phyloP scores from a whole-genome alignment of 208 protist genomes.

The Sergeia podlipaevii region DNA sequence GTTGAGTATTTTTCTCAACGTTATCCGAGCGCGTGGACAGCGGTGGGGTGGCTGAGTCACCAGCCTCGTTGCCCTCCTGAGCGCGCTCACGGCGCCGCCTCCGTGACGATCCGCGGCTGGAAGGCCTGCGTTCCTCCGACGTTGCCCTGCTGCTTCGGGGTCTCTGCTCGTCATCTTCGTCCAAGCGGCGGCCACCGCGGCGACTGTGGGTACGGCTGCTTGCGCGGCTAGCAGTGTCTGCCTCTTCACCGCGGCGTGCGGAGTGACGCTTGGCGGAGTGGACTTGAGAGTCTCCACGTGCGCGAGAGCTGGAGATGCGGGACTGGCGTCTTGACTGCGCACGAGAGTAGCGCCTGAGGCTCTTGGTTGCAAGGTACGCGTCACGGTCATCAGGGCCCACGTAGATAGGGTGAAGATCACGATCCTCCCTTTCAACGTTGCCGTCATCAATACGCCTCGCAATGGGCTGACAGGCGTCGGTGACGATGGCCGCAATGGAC shows the following conservation, averaged over 20 bases:
- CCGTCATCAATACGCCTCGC: slow-evolving; percentile 43
- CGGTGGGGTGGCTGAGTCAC: neutral
- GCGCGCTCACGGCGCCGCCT: neutral
- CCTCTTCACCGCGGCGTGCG: slow-evolving; percentile 1
- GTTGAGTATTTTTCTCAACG: neutral
- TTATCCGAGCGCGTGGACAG: neutral
- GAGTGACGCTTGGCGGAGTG: neutral
- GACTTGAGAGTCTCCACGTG: neutral
- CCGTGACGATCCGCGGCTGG: neutral
- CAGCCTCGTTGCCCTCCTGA: neutral
- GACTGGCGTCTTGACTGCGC: slow-evolving; percentile 77
- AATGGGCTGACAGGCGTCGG: slow-evolving; percentile 68
- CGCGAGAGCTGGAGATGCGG: slow-evolving; percentile 17
- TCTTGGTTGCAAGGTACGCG: slow-evolving; percentile 81
- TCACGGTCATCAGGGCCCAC: slow-evolving; percentile 83
- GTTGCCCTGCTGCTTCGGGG: slow-evolving; percentile 10
- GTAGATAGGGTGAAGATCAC: slow-evolving; percentile 66
- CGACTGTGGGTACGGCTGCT: slow-evolving; percentile 12
- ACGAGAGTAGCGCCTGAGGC: slow-evolving; percentile 66
- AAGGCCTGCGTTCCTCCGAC: slow-evolving; percentile 9
- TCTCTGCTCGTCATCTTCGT: neutral
- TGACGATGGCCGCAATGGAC: slow-evolving; percentile 64
- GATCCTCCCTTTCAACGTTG: slow-evolving; percentile 60
- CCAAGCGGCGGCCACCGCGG: neutral
- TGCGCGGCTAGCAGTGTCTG: neutral